phyloP scores from a whole-genome alignment of 768 basidiomycete genomes.

The Lyophyllum shimeji region DNA sequence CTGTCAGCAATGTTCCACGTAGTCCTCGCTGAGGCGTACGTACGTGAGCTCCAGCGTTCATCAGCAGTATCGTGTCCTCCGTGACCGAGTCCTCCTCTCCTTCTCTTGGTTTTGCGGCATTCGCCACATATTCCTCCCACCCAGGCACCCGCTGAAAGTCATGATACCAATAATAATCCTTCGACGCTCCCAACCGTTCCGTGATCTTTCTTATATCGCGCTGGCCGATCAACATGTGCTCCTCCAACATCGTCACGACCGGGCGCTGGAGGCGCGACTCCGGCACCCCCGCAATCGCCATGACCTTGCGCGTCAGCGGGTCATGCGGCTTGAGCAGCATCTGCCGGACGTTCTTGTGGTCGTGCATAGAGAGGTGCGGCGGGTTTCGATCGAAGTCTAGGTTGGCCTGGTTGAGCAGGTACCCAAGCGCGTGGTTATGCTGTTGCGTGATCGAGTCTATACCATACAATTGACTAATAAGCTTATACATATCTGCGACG shows the following conservation, averaged over 20 bases:
- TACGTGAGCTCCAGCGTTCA: constrained; percentile 30
- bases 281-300: constrained; percentile 24
- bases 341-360: constrained; percentile 26
- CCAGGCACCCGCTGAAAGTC: constrained; percentile 24
- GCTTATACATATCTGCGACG: too few species aligned
- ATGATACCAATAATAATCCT: constrained; percentile 24
- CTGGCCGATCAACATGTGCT: constrained; percentile 27
- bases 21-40: neutral
- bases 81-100: constrained; percentile 24
- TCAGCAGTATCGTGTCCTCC: constrained; percentile 27
- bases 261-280: constrained; percentile 26
- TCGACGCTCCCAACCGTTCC: constrained; percentile 22
- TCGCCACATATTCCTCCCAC: constrained; percentile 25
- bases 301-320: constrained; percentile 20
- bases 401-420: constrained; percentile 22
- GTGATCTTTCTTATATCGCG: constrained; percentile 26
- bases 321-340: constrained; percentile 22
- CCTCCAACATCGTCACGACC: constrained; percentile 28
- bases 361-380: constrained; percentile 18
- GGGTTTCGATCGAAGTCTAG: constrained; percentile 23
- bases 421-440: constrained; percentile 23
- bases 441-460: constrained; percentile 25
- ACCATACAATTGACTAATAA: neutral
- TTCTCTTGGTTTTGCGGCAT: constrained; percentile 15
- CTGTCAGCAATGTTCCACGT: neutral